Base-by-base conservation (phyloP, 495 filamentous ascomycete species). In the Talaromyces thailandensis region DNA sequence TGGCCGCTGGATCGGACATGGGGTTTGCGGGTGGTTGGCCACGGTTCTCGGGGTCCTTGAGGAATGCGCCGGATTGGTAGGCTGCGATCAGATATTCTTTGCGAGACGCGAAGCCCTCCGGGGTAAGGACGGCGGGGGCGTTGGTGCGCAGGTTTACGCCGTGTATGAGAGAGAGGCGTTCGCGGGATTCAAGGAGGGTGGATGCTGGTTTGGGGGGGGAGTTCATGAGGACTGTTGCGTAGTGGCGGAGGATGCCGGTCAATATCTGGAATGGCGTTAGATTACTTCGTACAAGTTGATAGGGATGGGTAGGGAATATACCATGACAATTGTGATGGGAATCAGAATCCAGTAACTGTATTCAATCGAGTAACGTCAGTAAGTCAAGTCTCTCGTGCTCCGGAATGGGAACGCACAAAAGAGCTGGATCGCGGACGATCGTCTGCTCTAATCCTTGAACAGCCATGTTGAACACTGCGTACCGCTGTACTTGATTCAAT, bases 341-440 rank as follows among this genome's bases (percentile, higher is more conserved):
- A 98, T 88, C 37, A 98, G 79, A 75, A 98, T 98, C 94, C 94
- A 98, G 79, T 96, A 96, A 76, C 93, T 97, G 52, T 16, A 23
- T 55, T 23, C 21, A 25, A 6, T 29, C 14, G 40, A 48, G 23
- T 7, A 31, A 24, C 40, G 59, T 52, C 8, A 52, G 65, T 62
- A 63, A 26, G 56, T 62, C 14, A 40, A 25, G 23, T 60, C 43
- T 25, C 32, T 56, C 26, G 32, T 18, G 14, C 25, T 29, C 11
- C 12, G 28, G 53, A n/a, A 26, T 43, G 23, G 55, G 50, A 48
- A 68, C 83, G 72, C 76, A 97, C 94, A 98, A 96, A 64, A 98
- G 83, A 73, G 96, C 93, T 67, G 94, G 95, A 92, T 98, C 94
- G 83, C 94, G 79, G 79, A 94, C 90, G 86, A 98, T 97, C 77